Evolutionary conservation across 768 basidiomycete genomes (phyloP), one percentile per base, ranked within the genome.

Genomic region (Mycena floridula): DNA sequence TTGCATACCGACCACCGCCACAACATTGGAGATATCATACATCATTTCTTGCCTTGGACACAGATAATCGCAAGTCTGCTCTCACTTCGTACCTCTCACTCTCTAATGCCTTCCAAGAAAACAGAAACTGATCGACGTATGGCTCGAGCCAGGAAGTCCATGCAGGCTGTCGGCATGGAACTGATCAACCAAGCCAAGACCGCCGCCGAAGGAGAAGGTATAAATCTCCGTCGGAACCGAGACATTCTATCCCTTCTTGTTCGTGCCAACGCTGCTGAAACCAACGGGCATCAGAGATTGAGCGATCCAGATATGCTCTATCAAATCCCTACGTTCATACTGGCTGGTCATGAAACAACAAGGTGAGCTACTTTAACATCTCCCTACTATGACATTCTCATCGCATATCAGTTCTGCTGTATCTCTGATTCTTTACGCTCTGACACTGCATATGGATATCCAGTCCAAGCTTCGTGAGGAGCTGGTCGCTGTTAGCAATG

Each of bases 381-480:
- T n/a, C n/a, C n/a, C n/a, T n/a, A n/a, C n/a, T n/a, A n/a, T n/a
- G n/a, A n/a, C n/a, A n/a, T n/a, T n/a, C n/a, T n/a, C n/a, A n/a
- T n/a, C n/a, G n/a, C n/a, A n/a, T n/a, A n/a, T n/a, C 20, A 72
- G 71, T 44, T 67, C 72, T 2, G 72, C 65, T 1, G 65, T 71
- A 2, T 67, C 71, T 2, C 87, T 83, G 83, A 72, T 76, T 4
- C 59, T 87, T 0, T 82, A 68, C 52, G 72, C 74, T 1, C 64
- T 88, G 6, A 63, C 74, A 0, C 65, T 73, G 47, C 49, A 74
- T 35, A 67, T 68, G 0, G 63, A 69, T 1, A 60, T 74, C 4
- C 83, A 86, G 49, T 60, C 52, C 7, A 75, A 74, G 49, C 69
- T 89, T 0, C 70, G 82, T 1, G 67, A 75, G 1, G 85, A 89